Base-by-base conservation (phyloP, 192 early-diverging fungal species). In the Backusella sp. region DNA sequence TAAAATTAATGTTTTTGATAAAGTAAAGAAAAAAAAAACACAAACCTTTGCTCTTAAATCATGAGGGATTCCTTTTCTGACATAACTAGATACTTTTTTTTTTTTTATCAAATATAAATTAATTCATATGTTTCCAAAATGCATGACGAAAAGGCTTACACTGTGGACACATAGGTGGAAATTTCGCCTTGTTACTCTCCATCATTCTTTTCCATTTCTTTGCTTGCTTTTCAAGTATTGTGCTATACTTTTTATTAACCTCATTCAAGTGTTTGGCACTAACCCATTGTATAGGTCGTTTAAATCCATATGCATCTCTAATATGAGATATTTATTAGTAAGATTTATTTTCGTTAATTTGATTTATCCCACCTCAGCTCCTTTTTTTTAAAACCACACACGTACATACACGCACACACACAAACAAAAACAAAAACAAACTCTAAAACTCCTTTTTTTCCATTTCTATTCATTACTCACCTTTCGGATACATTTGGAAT, bases 41-140 rank as follows among this genome's bases (percentile, higher is more conserved):
- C 26, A 68, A 37, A 39, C 67, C 80, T 82, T 76, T 75, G 86
- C 86, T 69, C 93, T 76, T 17, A 93, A 72, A 9, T 86, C 78
- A 41, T 88, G 80, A 23, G 93, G 93, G 66, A 94, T 90, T 14
- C 93, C 93, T 77, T 92, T 91, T 26, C 92, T 86, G 21, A 92
- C 82, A 76, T 90, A 92, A 69, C 90, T 76, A 70, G 92, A 91
- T 17, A 92, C 89, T 44, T 21, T 42, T 30, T 41, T 69, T 32
- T 32, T 32, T 32, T 35, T 52, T 34, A 88, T 77, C 70, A 72
- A 72, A 78, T 77, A 86, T 78, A 73, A 52, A 73, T 80, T 81
- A 90, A 67, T 70, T 73, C 34, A 42, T 42, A 17, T 66, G 11
- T 42, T 41, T 35, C 14, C 17, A 70, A 62, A 17, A 3, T 44